These are phyloP conservation scores for Brassica incana DNA, from an alignment of 345 rosid genomes.

Conservation along the genomic window DNA sequence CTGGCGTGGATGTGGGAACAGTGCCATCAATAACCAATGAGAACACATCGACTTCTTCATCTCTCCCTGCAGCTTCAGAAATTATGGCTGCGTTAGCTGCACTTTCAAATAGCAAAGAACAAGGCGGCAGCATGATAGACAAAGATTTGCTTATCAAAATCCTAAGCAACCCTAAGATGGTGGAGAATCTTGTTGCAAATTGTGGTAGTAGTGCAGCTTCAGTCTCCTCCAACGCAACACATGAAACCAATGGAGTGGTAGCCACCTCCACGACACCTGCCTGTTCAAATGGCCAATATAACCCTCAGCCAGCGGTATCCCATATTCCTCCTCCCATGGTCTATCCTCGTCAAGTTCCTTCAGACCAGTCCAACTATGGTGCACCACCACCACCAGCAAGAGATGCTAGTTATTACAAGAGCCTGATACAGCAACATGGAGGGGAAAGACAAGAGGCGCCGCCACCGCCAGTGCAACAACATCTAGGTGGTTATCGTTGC, in stretches of 20 bases:
- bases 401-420: conserved; percentile 81
- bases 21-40: conserved; percentile 34
- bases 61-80: conserved; percentile 51
- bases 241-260: conserved; percentile 48
- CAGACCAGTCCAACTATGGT: conserved; percentile 44
- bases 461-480: conserved; percentile 45
- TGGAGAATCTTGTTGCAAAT: conserved; percentile 69
- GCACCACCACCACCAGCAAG: conserved; percentile 51
- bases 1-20: conserved; percentile 17
- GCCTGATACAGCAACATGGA: conserved; percentile 96
- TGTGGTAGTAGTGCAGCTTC: conserved; percentile 50
- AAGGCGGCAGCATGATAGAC: conserved; percentile 59
- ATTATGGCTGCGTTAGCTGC: conserved; percentile 69
- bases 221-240: conserved; percentile 39
- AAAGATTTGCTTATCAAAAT: conserved; percentile 76
- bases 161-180: conserved; percentile 68
- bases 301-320: conserved; percentile 44
- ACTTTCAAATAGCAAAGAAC: conserved; percentile 61
- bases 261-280: conserved; percentile 35
- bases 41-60: conserved; percentile 40
- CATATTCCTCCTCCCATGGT: conserved; percentile 42
- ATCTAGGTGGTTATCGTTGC: conserved; percentile 41
- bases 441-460: conserved; percentile 70
- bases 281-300: conserved; percentile 52
- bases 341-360: conserved; percentile 34